Percentiles rank a stretch among this genome's conserved stretches.
Conservation (phyloP, 768 basidiomycete genomes). For the Cyclocybe cylindracea region DNA sequence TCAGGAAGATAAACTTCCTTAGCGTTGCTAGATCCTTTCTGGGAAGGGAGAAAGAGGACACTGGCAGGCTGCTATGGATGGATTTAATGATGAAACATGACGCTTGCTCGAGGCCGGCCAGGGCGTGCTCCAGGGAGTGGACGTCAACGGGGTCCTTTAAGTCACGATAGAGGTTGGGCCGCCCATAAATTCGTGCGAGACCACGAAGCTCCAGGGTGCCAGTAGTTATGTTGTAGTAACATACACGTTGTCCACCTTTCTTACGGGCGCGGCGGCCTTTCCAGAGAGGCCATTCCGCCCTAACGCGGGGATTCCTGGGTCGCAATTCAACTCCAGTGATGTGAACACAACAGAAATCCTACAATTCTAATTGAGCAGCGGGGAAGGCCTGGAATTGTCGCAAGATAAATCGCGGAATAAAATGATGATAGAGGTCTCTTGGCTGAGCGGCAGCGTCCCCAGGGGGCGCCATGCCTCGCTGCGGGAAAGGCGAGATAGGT, state of each 20-base stretch:
- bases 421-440: conserved; percentile 25
- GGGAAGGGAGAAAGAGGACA: conserved; percentile 16
- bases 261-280: conserved; percentile 10
- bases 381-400: conserved; percentile 15
- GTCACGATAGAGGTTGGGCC: conserved; percentile 27
- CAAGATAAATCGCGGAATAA: conserved; percentile 17
- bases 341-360: too few species aligned
- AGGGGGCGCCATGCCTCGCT: background rate
- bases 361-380: conserved; percentile 11
- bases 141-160: conserved; percentile 16
- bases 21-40: conserved; percentile 27
- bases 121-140: conserved; percentile 28
- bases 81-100: conserved; percentile 22
- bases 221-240: conserved; percentile 21
- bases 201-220: conserved; percentile 13
- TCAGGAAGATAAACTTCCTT: conserved; percentile 37
- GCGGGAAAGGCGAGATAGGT: background rate
- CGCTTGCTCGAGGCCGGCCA: conserved; percentile 26
- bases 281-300: background rate
- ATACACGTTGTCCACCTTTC: conserved; percentile 13
- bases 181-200: conserved; percentile 18
- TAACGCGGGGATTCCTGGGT: conserved; percentile 17
- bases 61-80: conserved; percentile 11
- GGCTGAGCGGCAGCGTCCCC: background rate
- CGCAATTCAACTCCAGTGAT: too few species aligned